Conservation (phyloP, 2,329 filamentous ascomycete genomes). For the Dothidotthia symphoricarpi region DNA sequence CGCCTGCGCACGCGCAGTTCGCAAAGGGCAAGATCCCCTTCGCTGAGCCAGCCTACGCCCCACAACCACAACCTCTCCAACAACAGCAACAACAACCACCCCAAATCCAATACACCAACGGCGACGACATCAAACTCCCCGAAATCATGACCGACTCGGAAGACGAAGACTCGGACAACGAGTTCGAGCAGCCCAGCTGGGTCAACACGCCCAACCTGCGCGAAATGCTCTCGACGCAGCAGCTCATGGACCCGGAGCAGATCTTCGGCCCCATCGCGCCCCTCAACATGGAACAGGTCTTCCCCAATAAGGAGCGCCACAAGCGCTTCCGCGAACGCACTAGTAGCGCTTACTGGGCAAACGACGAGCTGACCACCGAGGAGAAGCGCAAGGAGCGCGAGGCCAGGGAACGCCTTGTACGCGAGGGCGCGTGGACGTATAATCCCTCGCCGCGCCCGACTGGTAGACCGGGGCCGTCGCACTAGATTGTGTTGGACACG, state of each 20-base stretch:
- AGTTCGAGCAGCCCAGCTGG: slow-evolving; percentile 74
- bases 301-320: slow-evolving; percentile 71
- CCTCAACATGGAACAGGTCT: slow-evolving; percentile 94
- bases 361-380: slow-evolving; percentile 81
- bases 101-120: slow-evolving; percentile 79
- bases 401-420: slow-evolving; percentile 72
- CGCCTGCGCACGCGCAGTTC: slow-evolving; percentile 65
- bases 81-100: slow-evolving; percentile 33
- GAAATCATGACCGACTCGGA: slow-evolving; percentile 96
- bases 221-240: slow-evolving; percentile 73
- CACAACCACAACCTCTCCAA: slow-evolving; percentile 51
- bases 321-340: slow-evolving; percentile 88
- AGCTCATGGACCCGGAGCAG: slow-evolving; percentile 76
- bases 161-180: slow-evolving; percentile 70
- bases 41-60: slow-evolving; percentile 59
- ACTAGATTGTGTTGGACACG: background rate
- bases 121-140: slow-evolving; percentile 86
- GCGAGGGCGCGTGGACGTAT: slow-evolving; percentile 75
- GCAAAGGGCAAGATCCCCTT: slow-evolving; percentile 89
- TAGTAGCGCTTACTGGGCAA: slow-evolving; percentile 90
- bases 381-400: slow-evolving; percentile 79
- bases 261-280: slow-evolving; percentile 89
- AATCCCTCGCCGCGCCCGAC: slow-evolving; percentile 35
- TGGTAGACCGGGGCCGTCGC: slow-evolving; percentile 11
- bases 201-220: slow-evolving; percentile 83